Conservation (phyloP, 345 rosid genomes). For the Hibiscus mutabilis region DNA sequence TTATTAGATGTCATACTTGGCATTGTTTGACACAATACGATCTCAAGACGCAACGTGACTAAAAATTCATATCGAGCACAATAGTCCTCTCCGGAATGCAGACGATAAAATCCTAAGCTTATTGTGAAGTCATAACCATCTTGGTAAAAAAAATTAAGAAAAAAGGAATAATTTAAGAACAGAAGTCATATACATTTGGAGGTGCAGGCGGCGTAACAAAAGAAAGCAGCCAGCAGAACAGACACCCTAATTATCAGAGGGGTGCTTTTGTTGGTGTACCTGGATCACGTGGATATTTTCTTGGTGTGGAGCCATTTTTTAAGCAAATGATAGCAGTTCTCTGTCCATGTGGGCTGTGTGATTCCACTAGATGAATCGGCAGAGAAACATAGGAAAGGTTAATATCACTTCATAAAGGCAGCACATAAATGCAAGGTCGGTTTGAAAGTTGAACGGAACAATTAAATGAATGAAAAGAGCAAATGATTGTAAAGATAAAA, state of each 20-base stretch:
- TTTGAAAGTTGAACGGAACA: not conserved
- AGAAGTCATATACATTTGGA: slow-evolving; percentile 5
- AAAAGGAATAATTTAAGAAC: not conserved
- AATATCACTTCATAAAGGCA: slow-evolving; percentile 8
- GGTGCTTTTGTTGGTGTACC: slow-evolving; percentile 79
- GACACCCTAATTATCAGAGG: slow-evolving; percentile 23
- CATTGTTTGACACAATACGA: not conserved
- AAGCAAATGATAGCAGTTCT: slow-evolving; percentile 65
- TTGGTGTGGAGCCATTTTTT: slow-evolving; percentile 55
- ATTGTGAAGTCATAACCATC: not conserved
- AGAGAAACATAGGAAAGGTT: slow-evolving; percentile 1
- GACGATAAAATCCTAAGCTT: not conserved
- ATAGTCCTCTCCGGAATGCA: not conserved
- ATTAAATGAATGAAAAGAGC: slow-evolving; percentile 1
- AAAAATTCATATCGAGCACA: not conserved
- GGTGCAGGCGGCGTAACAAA: slow-evolving; percentile 4
- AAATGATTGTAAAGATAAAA: not conserved
- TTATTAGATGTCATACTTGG: not conserved
- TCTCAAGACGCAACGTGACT: not conserved
- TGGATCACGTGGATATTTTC: slow-evolving; percentile 71
- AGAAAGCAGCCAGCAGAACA: not conserved
- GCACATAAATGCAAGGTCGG: slow-evolving; percentile 5
- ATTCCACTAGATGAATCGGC: slow-evolving; percentile 52
- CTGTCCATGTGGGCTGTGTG: slow-evolving; percentile 75
- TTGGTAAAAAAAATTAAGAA: not conserved